Evolutionary conservation across 352 stramenopile genomes (phyloP).

Genomic region (Peronospora farinosa): DNA sequence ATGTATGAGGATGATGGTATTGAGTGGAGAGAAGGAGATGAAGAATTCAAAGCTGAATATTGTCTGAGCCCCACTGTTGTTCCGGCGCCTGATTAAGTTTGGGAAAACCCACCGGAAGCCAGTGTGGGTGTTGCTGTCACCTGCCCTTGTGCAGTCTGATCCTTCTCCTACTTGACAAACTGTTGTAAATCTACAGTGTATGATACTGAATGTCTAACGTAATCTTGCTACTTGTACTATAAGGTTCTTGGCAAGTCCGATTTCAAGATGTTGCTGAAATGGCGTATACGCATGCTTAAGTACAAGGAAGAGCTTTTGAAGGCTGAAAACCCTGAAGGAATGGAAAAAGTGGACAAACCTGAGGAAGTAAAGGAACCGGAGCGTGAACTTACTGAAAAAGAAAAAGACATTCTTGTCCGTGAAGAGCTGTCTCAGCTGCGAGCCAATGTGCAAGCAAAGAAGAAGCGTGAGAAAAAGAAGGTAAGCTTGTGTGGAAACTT

Average conservation of each 20-base stretch:
- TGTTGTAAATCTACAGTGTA: neutral
- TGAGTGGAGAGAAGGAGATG: constrained; percentile 39
- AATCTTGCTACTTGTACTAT: neutral
- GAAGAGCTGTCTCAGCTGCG: constrained; percentile 78
- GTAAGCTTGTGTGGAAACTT: constrained; percentile 32
- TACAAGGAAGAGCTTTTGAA: constrained; percentile 83
- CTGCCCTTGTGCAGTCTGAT: constrained; percentile 78
- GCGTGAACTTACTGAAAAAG: constrained; percentile 63
- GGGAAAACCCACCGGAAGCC: constrained; percentile 88
- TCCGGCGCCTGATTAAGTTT: constrained; percentile 83
- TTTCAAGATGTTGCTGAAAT: constrained; percentile 96
- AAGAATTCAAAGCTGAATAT: constrained; percentile 73
- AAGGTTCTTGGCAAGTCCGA: constrained; percentile 96
- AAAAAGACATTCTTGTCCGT: constrained; percentile 78
- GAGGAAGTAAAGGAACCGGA: constrained; percentile 30
- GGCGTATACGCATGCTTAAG: constrained; percentile 91
- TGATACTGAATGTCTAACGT: neutral
- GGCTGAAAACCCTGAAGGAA: constrained; percentile 40
- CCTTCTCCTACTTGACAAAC: constrained; percentile 5
- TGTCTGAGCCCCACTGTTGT: constrained; percentile 85
- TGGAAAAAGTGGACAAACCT: constrained; percentile 32
- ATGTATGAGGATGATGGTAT: neutral
- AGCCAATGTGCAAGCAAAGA: constrained; percentile 71
- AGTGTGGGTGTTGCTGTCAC: constrained; percentile 63
- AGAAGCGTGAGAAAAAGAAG: constrained; percentile 89